Conservation (phyloP, 2,329 filamentous ascomycete species). For the Taxawa tesnikishii region DNA sequence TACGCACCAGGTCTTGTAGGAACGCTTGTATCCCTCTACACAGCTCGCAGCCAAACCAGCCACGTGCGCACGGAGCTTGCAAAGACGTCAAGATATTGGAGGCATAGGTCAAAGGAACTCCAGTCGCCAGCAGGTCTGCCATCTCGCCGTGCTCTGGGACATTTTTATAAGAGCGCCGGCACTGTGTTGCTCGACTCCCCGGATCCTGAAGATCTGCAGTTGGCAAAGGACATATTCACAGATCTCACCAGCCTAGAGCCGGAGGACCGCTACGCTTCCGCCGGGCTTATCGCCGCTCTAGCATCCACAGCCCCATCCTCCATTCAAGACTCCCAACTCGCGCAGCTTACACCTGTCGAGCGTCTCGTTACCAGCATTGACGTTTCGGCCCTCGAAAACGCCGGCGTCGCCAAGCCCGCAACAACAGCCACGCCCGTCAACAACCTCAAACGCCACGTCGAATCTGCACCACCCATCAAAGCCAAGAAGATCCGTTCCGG, state of each 20-base stretch:
- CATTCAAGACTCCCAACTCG: constrained; percentile 39
- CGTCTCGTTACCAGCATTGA: constrained; percentile 50
- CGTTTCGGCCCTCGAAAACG: constrained; percentile 48
- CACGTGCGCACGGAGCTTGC: constrained; percentile 63
- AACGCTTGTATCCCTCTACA: constrained; percentile 67
- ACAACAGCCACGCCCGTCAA: constrained; percentile 10
- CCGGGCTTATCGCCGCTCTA: constrained; percentile 77
- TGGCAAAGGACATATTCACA: constrained; percentile 69
- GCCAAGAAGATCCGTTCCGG: constrained; percentile 46
- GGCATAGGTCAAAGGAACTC: constrained; percentile 43
- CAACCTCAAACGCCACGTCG: constrained; percentile 34
- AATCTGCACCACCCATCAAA: constrained; percentile 35
- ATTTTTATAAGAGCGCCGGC: constrained; percentile 72
- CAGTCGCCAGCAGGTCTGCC: constrained; percentile 14
- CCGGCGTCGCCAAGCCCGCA: constrained; percentile 44
- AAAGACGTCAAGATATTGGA: constrained; percentile 74
- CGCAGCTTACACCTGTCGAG: constrained; percentile 49
- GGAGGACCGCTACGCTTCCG: constrained; percentile 58
- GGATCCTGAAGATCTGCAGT: constrained; percentile 51
- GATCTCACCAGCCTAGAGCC: constrained; percentile 53
- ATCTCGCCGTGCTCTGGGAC: constrained; percentile 30
- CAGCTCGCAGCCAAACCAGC: constrained; percentile 57
- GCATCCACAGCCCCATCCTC: constrained; percentile 49
- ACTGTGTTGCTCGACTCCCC: constrained; percentile 68
- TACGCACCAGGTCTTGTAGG: constrained; percentile 79